Evolutionary conservation across 139 green algal species (phyloP), one percentile per base, ranked within the genome.

Genomic region (Tetraselmis striata): DNA sequence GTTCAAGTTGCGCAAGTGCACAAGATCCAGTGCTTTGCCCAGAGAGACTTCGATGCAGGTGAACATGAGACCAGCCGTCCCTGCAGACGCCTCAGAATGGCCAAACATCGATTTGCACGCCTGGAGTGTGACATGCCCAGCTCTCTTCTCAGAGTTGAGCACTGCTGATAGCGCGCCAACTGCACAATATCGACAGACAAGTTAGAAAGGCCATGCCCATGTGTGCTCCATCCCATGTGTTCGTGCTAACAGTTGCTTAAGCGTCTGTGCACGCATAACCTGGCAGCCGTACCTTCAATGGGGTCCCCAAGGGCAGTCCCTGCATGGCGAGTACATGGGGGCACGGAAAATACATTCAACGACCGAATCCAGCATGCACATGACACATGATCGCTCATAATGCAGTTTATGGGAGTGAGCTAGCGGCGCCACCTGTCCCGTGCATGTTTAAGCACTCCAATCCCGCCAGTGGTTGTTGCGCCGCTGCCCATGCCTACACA

Each of bases 241-340:
- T n/a, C n/a, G n/a, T n/a, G n/a, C n/a, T n/a, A n/a, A n/a, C n/a
- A n/a, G n/a, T n/a, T n/a, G n/a, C n/a, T n/a, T n/a, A n/a, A n/a
- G n/a, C n/a, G n/a, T n/a, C n/a, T n/a, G n/a, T n/a, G n/a, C n/a
- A n/a, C n/a, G n/a, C n/a, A n/a, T n/a, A n/a, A n/a, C n/a, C n/a
- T n/a, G n/a, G n/a, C n/a, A n/a, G n/a, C n/a, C n/a, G n/a, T n/a
- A n/a, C n/a, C n/a, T 29, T 94, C 88, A 77, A 93, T 90, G 76
- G 90, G 82, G 78, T 92, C 91, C 0, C 91, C 91, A n/a, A 94
- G 84, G 0, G 88, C 74, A 1, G 91, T 94, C 59, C 90, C 87
- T 27, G 77, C 5, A 29, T n/a, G n/a, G n/a, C n/a, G n/a, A n/a
- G n/a, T n/a, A n/a, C n/a, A n/a, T n/a, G n/a, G n/a, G n/a, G n/a